Evolutionary conservation across 2,329 filamentous ascomycete species (phyloP).

Genomic region (Penicillium sp.): DNA sequence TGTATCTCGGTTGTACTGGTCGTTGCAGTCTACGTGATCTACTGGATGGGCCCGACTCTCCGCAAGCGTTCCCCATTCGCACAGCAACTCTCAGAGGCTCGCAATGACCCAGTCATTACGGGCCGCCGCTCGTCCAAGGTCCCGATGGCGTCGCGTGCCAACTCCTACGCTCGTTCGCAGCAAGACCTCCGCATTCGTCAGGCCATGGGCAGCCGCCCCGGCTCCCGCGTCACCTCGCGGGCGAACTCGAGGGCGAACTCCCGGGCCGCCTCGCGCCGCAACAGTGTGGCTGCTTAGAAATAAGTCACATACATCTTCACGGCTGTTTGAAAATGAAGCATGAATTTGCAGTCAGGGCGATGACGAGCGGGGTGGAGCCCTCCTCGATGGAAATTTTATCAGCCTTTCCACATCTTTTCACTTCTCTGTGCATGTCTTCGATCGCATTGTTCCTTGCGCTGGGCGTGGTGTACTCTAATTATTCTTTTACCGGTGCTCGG

Average conservation of each 20-base stretch:
- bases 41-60: conserved; percentile 58
- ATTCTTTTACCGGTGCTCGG: conserved; percentile 1
- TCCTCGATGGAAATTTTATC: conserved; percentile 9
- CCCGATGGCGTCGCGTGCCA: conserved; percentile 33
- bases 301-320: not conserved
- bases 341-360: not conserved
- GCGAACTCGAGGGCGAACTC: conserved; percentile 30
- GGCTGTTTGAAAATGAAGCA: not conserved
- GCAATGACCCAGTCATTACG: conserved; percentile 29
- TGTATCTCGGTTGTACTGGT: conserved; percentile 59
- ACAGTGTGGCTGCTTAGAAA: conserved; percentile 15
- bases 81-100: conserved; percentile 53
- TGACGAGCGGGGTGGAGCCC: not conserved
- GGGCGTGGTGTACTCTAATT: conserved; percentile 17
- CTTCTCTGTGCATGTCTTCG: conserved; percentile 20
- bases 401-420: conserved; percentile 12
- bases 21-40: conserved; percentile 60
- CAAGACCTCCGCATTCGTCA: conserved; percentile 38
- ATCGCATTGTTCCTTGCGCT: conserved; percentile 17
- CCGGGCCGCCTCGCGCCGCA: conserved; percentile 28
- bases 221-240: conserved; percentile 32
- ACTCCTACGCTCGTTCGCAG: conserved; percentile 37
- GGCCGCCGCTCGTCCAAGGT: conserved; percentile 33
- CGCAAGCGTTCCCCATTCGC: conserved; percentile 61
- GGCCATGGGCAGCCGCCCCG: conserved; percentile 32